A percentile compares a stretch with the other conserved stretches of the same genome.
These are phyloP conservation scores for Hygrocybe coccinea DNA, from an alignment of 768 basidiomycete genomes.

Conservation along the genomic window DNA sequence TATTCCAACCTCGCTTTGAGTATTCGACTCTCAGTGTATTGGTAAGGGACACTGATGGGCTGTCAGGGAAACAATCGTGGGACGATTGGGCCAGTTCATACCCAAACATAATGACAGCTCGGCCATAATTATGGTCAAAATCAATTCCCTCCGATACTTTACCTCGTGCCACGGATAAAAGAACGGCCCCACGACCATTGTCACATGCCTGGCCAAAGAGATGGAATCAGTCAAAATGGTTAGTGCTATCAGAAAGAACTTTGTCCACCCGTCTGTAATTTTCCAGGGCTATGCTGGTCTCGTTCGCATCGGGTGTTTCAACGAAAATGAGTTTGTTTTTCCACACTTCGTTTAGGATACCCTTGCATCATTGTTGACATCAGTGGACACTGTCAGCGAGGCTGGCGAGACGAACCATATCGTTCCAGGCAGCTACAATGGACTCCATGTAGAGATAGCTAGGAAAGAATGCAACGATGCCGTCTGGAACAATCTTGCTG, in stretches of 20 bases:
- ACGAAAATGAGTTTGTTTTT: constrained; percentile 99
- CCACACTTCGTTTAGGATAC: constrained; percentile 98
- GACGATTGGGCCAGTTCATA: constrained; percentile 28
- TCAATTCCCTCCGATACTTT: constrained; percentile 99
- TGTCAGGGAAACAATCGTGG: constrained; percentile 11
- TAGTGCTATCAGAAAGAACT: background rate
- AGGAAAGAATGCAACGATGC: constrained; percentile 98
- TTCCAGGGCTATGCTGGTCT: constrained; percentile 95
- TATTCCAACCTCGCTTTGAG: constrained; percentile 96
- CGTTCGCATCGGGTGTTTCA: constrained; percentile 98
- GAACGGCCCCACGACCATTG: constrained; percentile 94
- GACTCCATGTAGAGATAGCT: constrained; percentile 99
- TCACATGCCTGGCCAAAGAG: constrained; percentile 74
- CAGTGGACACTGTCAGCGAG: background rate
- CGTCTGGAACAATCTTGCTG: constrained; percentile 96
- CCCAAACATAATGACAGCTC: constrained; percentile 99
- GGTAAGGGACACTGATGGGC: constrained; percentile 77
- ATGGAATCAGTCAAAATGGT: constrained; percentile 7
- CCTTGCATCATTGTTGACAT: constrained; percentile 44
- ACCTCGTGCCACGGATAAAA: constrained; percentile 95
- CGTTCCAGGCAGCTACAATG: constrained; percentile 99
- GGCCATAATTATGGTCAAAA: constrained; percentile 99
- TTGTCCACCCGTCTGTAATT: constrained; percentile 77
- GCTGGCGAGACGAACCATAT: constrained; percentile 70
- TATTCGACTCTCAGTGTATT: constrained; percentile 97